These are phyloP conservation scores for Neofusicoccum sp. DNA, from an alignment of 2,329 filamentous ascomycete genomes.

Conservation along the genomic window DNA sequence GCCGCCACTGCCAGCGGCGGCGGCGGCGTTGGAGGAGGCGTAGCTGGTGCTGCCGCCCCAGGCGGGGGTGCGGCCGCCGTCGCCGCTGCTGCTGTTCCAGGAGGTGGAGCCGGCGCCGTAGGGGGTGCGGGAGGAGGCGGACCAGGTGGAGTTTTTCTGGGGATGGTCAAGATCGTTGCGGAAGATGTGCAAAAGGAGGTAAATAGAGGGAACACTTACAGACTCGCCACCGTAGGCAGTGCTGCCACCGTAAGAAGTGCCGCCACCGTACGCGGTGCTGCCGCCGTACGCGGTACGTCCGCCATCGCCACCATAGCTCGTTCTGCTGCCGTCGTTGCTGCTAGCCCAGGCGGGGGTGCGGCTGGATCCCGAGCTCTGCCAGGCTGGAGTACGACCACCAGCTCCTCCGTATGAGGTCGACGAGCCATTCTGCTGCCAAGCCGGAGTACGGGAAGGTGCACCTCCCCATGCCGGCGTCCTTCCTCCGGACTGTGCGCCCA, in stretches of 20 bases:
- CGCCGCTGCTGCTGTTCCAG: slow-evolving; percentile 57
- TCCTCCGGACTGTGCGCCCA: slow-evolving; percentile 51
- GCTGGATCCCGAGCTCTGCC: slow-evolving; percentile 23
- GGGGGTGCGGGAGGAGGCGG: slow-evolving; percentile 50
- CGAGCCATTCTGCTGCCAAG: slow-evolving; percentile 45
- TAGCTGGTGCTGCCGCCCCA: slow-evolving; percentile 35
- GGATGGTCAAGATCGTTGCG: slow-evolving; percentile 23
- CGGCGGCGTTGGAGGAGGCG: slow-evolving; percentile 10
- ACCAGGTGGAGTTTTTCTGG: slow-evolving; percentile 34
- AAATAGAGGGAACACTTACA: slow-evolving; percentile 13
- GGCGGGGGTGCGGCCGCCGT: slow-evolving; percentile 77
- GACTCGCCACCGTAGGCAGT: slow-evolving; percentile 55
- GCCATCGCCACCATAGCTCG: slow-evolving; percentile 46
- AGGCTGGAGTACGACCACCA: slow-evolving; percentile 39
- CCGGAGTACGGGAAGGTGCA: slow-evolving; percentile 46
- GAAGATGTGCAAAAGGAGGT: neutral
- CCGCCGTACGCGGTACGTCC: slow-evolving; percentile 55
- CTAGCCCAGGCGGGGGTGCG: slow-evolving; percentile 36
- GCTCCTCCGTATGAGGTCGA: slow-evolving; percentile 50
- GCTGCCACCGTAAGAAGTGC: slow-evolving; percentile 58
- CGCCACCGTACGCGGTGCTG: slow-evolving; percentile 54
- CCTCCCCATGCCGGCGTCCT: slow-evolving; percentile 66
- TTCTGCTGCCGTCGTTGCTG: slow-evolving; percentile 44
- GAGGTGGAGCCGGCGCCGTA: slow-evolving; percentile 68
- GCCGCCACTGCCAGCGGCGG: neutral